Evolutionary conservation across 1,284 basidiomycete species (phyloP), one percentile per base, ranked within the genome.

Genomic region (Mrakiaceae sp.): DNA sequence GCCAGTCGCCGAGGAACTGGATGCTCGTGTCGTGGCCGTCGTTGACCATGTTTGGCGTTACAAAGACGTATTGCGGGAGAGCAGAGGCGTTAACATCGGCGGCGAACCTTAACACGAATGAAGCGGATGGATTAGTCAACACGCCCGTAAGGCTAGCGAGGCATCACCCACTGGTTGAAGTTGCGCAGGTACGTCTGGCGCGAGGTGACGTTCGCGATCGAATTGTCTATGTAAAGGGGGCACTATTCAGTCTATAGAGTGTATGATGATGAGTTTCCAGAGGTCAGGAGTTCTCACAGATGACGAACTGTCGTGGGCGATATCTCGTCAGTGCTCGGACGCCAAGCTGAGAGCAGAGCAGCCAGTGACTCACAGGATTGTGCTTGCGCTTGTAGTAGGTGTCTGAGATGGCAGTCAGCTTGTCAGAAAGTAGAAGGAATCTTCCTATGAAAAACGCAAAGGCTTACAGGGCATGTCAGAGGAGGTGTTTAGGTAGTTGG

Each of bases 1-100:
- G 73, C 80, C 81, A 87, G 39, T 74, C 70, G 10, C 75, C 75
- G 43, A 78, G 74, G 69, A 81, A 83, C 58, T 76, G 78, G 70
- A 83, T 74, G 42, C 78, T 79, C 7, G 84, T 85, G 72, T 87
- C 85, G 69, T 86, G 70, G 0, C 76, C 82, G 69, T 84, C 82
- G 72, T 80, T 76, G 44, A 79, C 78, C 61, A 84, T 72, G 73
- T 85, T 86, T n/a, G 85, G 85, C 0, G 85, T 86, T 62, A 87
- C 74, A 70, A 83, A 86, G 44, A 76, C 72, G 82, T 83, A 85
- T 69, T 85, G 83, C 7, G 84, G 81, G 42, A 87, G 71, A 3
- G 76, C 76, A 58, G 79, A 72, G 43, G 80, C 80, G 58, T 78
- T 79, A 51, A 75, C 62, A 63, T 77, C 76, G 12, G 82, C 74